Conservation (phyloP, 1,139 yeast genomes). For the Yamadazyma friedrichii region DNA sequence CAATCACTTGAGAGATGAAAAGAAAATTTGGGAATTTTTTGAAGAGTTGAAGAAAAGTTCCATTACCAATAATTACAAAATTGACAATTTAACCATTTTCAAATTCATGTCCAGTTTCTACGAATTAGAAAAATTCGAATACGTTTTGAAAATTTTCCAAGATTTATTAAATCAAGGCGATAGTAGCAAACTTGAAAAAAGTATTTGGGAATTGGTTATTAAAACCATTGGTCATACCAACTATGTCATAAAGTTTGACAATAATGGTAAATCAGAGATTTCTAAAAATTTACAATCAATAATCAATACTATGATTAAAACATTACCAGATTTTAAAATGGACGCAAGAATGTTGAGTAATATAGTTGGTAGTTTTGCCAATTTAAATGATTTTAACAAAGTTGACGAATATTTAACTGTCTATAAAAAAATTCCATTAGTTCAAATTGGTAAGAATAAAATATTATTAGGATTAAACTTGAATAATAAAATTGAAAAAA, state of each 20-base stretch:
- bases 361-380: slow-evolving; percentile 36
- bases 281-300: slow-evolving; percentile 27
- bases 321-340: slow-evolving; percentile 22
- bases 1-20: slow-evolving; percentile 19
- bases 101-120: slow-evolving; percentile 37
- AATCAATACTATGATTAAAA: slow-evolving; percentile 25
- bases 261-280: slow-evolving; percentile 17
- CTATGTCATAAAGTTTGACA: slow-evolving; percentile 13
- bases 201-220: slow-evolving; percentile 39
- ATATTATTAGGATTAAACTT: slow-evolving; percentile 34
- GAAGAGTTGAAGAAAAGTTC: slow-evolving; percentile 26
- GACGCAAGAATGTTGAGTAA: slow-evolving; percentile 31
- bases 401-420: slow-evolving; percentile 28
- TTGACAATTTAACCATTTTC: slow-evolving; percentile 31
- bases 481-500: slow-evolving; percentile 30
- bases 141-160: slow-evolving; percentile 36
- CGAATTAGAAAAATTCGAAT: slow-evolving; percentile 26
- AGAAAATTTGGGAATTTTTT: slow-evolving; percentile 22
- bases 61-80: slow-evolving; percentile 20
- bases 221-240: slow-evolving; percentile 39
- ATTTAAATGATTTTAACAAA: slow-evolving; percentile 32
- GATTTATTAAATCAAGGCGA: slow-evolving; percentile 18
- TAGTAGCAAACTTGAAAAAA: slow-evolving; percentile 8
- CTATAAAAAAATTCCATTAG: slow-evolving; percentile 25
- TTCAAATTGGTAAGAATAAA: slow-evolving; percentile 33